phyloP scores from a whole-genome alignment of 805 yeast species.

The Metschnikowia sp. region DNA sequence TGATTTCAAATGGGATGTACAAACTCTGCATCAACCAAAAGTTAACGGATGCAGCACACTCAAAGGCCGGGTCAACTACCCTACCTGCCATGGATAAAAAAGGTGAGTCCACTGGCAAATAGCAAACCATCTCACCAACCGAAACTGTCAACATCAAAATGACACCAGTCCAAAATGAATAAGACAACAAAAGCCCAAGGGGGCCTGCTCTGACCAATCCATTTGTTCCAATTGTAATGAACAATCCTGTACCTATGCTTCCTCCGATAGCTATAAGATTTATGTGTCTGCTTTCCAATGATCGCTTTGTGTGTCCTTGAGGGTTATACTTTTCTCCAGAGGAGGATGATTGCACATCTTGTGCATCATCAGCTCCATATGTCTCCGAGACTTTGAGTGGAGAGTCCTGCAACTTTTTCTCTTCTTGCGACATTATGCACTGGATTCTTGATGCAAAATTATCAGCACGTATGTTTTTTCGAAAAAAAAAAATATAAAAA shows the following conservation, averaged over 20 bases:
- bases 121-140: conserved; percentile 38
- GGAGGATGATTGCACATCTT: conserved; percentile 10
- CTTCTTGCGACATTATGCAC: conserved; percentile 1
- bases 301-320: conserved; percentile 14
- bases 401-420: conserved; percentile 6
- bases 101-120: conserved; percentile 35
- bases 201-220: conserved; percentile 36
- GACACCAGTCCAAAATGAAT: conserved; percentile 29
- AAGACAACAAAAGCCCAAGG: conserved; percentile 29
- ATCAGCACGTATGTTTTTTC: background rate
- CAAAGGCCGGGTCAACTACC: conserved; percentile 36
- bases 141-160: conserved; percentile 32
- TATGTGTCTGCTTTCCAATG: conserved; percentile 29
- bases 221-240: conserved; percentile 32
- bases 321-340: background rate
- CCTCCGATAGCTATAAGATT: conserved; percentile 42
- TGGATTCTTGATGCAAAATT: background rate
- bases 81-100: conserved; percentile 38
- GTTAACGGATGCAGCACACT: conserved; percentile 32
- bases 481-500: background rate
- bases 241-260: conserved; percentile 37
- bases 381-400: conserved; percentile 5
- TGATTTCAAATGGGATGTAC: conserved; percentile 25
- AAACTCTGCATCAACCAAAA: conserved; percentile 43
- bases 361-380: conserved; percentile 9